Evolutionary conservation across 2,329 filamentous ascomycete species (phyloP), one percentile per base, ranked within the genome.

Genomic region (Cylindrodendrum hubeiense): DNA sequence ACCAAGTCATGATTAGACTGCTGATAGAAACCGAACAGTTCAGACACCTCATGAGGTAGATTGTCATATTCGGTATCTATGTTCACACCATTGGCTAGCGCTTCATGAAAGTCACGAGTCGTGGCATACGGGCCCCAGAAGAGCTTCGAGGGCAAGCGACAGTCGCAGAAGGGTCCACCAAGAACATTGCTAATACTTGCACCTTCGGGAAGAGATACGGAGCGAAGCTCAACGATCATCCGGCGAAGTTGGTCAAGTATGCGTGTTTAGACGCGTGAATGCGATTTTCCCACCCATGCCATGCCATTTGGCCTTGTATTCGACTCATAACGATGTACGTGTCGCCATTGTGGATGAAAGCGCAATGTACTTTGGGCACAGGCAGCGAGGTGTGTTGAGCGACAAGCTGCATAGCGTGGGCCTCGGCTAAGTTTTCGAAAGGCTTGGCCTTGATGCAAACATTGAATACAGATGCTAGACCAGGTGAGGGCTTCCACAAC

Each of bases 301-400:
- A 52, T 1, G 53, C 28, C 5, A 22, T 46, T 5, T 3, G 26
- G 2, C 54, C 50, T 3, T 0, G 0, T 0, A 60, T 43, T 30
- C 41, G 52, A 4, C 33, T 15, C 54, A 66, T 63, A 0, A 63
- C 63, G 8, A 52, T 63, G 5, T 59, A 67, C 2, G 54, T 37
- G 1, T 30, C 43, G 0, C 19, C 39, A 1, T 33, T 52, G 5
- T 60, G 19, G 5, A 46, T 21, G 2, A 63, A 63, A 0, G 64
- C 57, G 12, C 57, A 69, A 13, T 71, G 52, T 0, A 74, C 58
- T 3, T 56, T 67, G 0, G 67, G 60, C 0, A 71, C 67, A 2
- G 65, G 67, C 21, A 71, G 66, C 8, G 37, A 65, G 2, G 65
- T 72, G 8, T 61, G 46, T 0, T 34, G 7, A 3, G 70, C 53